Conservation (phyloP, 768 basidiomycete species). For the Cytidiella melzeri region DNA sequence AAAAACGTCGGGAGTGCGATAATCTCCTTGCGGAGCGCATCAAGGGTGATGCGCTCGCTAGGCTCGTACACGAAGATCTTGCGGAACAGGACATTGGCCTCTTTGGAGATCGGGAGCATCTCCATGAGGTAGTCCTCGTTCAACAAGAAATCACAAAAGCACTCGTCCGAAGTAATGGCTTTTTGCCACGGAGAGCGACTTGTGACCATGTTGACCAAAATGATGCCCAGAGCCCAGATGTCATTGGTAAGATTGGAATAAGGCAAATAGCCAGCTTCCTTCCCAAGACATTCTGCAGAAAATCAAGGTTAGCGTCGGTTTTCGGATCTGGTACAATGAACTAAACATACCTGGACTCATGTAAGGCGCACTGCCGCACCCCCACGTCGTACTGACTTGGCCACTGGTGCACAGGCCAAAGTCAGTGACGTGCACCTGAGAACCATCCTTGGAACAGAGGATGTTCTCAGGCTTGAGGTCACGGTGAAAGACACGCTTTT, state of each 20-base stretch:
- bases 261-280: constrained; percentile 35
- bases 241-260: constrained; percentile 62
- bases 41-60: constrained; percentile 14
- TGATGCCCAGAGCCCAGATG: constrained; percentile 72
- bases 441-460: constrained; percentile 43
- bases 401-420: constrained; percentile 28
- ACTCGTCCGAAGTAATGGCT: constrained; percentile 60
- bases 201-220: constrained; percentile 78
- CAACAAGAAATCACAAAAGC: constrained; percentile 57
- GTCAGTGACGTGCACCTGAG: constrained; percentile 39
- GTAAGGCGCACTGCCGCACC: constrained; percentile 35
- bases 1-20: constrained; percentile 23
- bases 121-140: constrained; percentile 58
- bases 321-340: constrained; percentile 4
- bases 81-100: constrained; percentile 61
- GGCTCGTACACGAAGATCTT: constrained; percentile 29
- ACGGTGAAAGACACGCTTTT: constrained; percentile 72
- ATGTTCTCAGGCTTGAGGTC: constrained; percentile 99
- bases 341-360: constrained; percentile 60
- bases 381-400: constrained; percentile 13
- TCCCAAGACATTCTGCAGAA: constrained; percentile 46
- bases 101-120: constrained; percentile 68
- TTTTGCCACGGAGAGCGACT: constrained; percentile 75
- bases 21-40: constrained; percentile 16
- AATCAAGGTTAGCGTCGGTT: constrained; percentile 7